Base-by-base conservation (phyloP, 192 early-diverging fungal species). In the Funneliformis mosseae region DNA sequence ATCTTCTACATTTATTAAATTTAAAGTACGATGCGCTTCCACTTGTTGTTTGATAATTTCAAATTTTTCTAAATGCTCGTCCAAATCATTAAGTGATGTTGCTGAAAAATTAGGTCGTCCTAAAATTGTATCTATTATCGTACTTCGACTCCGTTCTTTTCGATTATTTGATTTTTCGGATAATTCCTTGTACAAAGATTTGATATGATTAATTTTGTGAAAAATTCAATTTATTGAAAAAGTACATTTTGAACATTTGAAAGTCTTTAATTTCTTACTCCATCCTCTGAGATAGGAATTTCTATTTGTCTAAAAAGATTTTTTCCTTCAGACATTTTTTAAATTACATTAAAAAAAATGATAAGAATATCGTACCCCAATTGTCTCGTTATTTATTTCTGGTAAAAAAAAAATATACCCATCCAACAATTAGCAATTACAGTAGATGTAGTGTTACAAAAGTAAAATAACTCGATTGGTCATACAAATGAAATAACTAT, bases 1-100 rank as follows among this genome's bases (percentile, higher is more conserved):
- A 71, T 86, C 85, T 6, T 83, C 80, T 3, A 71, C 60, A 82
- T 74, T 80, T 60, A 84, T 82, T 16, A 86, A 63, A n/a, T 48
- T 77, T 25, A 84, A 69, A 2, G 46, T 43, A 9, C 85, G 70
- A 66, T 75, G 77, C 38, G 61, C 42, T 23, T 78, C 83, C 4
- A 86, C 28, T 11, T 80, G 55, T 21, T 79, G 60, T 41, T 28
- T 77, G 4, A 77, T 83, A 18, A 84, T 68, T 7, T 60, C 77
- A 12, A 45, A 11, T 27, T 64, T 63, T 27, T 5, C 38, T 8
- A 62, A 12, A 23, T 43, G 12, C 41, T 63, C 38, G 21, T 61
- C 61, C 1, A 7, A 10, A 23, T 27, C 42, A 18, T 16, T 18
- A 21, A 55, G 50, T 55, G 50, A 55, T 21, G 50, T 55, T 21